Evolutionary conservation across 768 basidiomycete genomes (phyloP).

Genomic region (Tephrocybe sp.): DNA sequence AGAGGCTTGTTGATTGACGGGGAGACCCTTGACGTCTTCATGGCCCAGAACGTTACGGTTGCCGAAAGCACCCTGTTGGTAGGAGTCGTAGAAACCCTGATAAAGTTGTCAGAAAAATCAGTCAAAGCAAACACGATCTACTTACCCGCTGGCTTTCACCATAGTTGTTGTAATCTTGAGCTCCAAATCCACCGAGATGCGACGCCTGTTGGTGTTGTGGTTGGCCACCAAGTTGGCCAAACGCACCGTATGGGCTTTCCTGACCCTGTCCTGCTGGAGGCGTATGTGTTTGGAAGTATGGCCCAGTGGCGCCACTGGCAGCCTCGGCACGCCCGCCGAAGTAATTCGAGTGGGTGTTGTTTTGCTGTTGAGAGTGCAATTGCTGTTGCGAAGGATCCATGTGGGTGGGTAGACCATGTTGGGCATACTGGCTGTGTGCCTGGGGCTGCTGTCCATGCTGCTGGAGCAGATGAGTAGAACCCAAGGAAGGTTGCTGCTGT

Average conservation of each 20-base stretch:
- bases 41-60: conserved; percentile 65
- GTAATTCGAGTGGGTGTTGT: conserved; percentile 52
- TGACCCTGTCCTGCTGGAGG: conserved; percentile 67
- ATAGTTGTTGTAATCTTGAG: conserved; percentile 63
- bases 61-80: conserved; percentile 65
- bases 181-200: conserved; percentile 52
- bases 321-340: conserved; percentile 63
- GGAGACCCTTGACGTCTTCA: conserved; percentile 73
- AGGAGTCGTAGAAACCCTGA: conserved; percentile 77
- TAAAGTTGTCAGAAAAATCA: conserved; percentile 12
- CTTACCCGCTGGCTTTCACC: conserved; percentile 64
- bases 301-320: conserved; percentile 30
- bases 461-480: conserved; percentile 26
- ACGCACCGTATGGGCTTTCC: conserved; percentile 59
- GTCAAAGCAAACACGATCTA: conserved; percentile 9
- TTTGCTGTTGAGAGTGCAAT: conserved; percentile 43
- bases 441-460: conserved; percentile 41
- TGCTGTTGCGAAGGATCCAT: conserved; percentile 62
- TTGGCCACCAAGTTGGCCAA: conserved; percentile 59
- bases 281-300: conserved; percentile 78
- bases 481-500: conserved; percentile 28
- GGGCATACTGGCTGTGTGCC: conserved; percentile 53
- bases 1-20: conserved; percentile 55
- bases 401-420: conserved; percentile 64
- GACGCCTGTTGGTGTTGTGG: conserved; percentile 62